A percentile compares a stretch with the other conserved stretches of the same genome.
Evolutionary conservation across 2,329 filamentous ascomycete species (phyloP).

Genomic region (Rutstroemia sp.): DNA sequence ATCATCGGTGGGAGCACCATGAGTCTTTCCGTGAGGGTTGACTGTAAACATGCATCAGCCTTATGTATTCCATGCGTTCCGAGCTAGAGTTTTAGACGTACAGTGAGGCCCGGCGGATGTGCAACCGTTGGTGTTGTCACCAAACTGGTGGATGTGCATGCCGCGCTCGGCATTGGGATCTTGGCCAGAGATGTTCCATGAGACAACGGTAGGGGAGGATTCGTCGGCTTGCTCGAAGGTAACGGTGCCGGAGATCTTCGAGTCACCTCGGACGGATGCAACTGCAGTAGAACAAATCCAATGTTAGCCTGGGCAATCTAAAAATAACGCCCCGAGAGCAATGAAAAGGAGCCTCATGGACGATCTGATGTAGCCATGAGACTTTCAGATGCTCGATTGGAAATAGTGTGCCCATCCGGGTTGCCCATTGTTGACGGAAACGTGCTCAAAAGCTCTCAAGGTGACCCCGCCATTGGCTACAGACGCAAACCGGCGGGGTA

Average conservation of each 20-base stretch:
- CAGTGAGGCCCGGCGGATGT: constrained; percentile 97
- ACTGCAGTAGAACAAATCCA: constrained; percentile 46
- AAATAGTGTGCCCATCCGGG: constrained; percentile 38
- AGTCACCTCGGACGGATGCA: constrained; percentile 95
- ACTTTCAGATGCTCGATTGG: constrained; percentile 27
- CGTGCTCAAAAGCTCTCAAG: constrained; percentile 53
- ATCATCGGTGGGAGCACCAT: constrained; percentile 78
- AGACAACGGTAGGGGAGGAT: constrained; percentile 73
- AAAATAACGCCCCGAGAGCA: not conserved
- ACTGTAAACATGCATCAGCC: constrained; percentile 45
- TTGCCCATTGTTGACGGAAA: constrained; percentile 36
- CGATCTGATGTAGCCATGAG: not conserved
- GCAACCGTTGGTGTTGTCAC: constrained; percentile 99
- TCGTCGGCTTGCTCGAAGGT: constrained; percentile 90
- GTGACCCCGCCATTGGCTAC: constrained; percentile 27
- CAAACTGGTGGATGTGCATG: constrained; percentile 98
- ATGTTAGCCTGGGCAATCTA: not conserved
- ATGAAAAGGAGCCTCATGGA: not conserved
- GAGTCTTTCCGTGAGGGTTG: constrained; percentile 90
- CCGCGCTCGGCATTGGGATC: constrained; percentile 94
- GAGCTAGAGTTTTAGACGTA: constrained; percentile 40
- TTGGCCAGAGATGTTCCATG: constrained; percentile 87
- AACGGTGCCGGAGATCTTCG: constrained; percentile 88
- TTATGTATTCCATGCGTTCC: not conserved
- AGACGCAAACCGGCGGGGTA: constrained; percentile 5